These are phyloP conservation scores for Aspergillus haitiensis DNA, from an alignment of 495 filamentous ascomycete species.

Conservation along the genomic window DNA sequence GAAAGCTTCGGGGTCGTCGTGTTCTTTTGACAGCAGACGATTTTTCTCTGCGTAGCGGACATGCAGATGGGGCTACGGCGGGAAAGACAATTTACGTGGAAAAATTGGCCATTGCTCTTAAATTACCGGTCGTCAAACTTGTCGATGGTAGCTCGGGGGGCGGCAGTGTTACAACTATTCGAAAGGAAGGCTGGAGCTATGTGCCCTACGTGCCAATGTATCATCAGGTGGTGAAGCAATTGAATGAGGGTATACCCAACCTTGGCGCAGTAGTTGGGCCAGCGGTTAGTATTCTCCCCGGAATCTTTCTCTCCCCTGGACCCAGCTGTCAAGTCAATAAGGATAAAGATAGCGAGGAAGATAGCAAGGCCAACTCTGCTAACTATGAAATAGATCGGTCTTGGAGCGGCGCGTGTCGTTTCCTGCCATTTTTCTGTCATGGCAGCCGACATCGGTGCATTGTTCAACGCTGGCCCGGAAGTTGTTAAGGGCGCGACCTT, in stretches of 20 bases:
- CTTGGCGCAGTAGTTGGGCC: slow-evolving; percentile 62
- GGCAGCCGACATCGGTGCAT: slow-evolving; percentile 58
- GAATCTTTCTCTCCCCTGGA: background rate
- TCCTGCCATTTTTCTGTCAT: slow-evolving; percentile 66
- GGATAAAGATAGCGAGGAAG: no score
- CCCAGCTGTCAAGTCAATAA: background rate
- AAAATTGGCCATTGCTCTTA: slow-evolving; percentile 50
- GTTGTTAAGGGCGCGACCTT: slow-evolving; percentile 62
- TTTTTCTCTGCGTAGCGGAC: slow-evolving; percentile 62
- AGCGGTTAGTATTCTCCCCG: slow-evolving; percentile 36
- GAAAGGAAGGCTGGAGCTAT: slow-evolving; percentile 55
- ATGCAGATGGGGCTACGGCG: slow-evolving; percentile 58
- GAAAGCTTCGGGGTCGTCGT: slow-evolving; percentile 51
- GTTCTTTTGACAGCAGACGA: slow-evolving; percentile 63
- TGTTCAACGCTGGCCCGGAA: slow-evolving; percentile 65
- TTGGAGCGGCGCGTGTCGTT: slow-evolving; percentile 61
- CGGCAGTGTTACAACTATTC: slow-evolving; percentile 61
- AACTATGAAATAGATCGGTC: slow-evolving; percentile 48
- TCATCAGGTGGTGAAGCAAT: slow-evolving; percentile 50
- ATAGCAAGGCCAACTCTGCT: background rate
- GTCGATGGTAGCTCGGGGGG: slow-evolving; percentile 64
- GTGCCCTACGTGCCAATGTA: slow-evolving; percentile 55
- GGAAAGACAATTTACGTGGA: slow-evolving; percentile 63
- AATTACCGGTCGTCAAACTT: slow-evolving; percentile 60
- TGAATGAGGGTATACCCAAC: slow-evolving; percentile 64